A percentile compares a stretch with the other conserved stretches of the same genome.
Conservation (phyloP, 305 asterid genomes). For the Plantago lanceolata region DNA sequence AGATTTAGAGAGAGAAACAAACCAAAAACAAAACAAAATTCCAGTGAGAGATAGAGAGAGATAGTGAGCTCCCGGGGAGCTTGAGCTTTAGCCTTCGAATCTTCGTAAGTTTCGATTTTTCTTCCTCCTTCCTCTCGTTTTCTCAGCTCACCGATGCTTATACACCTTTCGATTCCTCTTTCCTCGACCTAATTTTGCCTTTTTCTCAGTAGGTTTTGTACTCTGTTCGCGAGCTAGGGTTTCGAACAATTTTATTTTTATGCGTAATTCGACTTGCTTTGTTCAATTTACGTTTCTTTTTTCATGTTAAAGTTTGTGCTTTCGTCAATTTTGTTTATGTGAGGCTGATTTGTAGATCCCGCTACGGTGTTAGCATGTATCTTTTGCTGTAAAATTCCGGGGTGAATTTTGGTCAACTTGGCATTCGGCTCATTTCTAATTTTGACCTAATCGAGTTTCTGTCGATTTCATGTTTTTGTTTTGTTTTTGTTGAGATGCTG, state of each 20-base stretch:
- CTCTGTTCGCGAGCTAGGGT: constrained; percentile 30
- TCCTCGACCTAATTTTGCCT: background rate
- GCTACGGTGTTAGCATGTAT: background rate
- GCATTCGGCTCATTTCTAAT: background rate
- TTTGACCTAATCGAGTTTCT: background rate
- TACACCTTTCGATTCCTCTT: background rate
- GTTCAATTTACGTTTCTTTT: background rate
- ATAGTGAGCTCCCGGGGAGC: constrained; percentile 23
- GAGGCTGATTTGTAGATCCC: constrained; percentile 5
- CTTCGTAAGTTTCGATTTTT: constrained; percentile 30
- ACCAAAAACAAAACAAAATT: constrained; percentile 1
- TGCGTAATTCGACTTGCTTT: constrained; percentile 15
- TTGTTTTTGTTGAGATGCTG: background rate
- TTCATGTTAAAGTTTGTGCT: constrained; percentile 3
- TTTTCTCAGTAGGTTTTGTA: background rate
- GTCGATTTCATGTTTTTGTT: background rate
- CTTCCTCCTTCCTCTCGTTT: background rate
- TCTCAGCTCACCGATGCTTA: constrained; percentile 10
- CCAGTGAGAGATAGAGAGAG: background rate
- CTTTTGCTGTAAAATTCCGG: background rate
- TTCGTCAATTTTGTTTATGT: constrained; percentile 3
- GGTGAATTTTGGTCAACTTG: background rate
- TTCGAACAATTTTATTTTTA: constrained; percentile 14
- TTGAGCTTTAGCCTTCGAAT: constrained; percentile 17
- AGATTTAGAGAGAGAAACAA: constrained; percentile 11